Conservation (phyloP, 1,284 basidiomycete genomes). For the Apiotrichum akiyoshidainum region DNA sequence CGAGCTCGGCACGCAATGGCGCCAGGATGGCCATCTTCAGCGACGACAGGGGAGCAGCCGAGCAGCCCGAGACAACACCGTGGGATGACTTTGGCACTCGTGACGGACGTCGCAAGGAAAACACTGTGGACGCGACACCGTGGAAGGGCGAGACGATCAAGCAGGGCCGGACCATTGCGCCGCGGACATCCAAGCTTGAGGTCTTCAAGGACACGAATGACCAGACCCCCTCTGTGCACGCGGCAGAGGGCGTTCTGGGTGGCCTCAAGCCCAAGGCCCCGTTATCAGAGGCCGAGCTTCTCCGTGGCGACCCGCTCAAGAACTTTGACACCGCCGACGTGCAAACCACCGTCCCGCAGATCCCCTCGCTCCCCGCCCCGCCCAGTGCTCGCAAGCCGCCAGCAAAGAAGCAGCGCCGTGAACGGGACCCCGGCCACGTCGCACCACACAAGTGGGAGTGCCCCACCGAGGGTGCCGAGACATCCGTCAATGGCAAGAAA, state of each 20-base stretch:
- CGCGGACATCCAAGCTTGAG: conserved; percentile 54
- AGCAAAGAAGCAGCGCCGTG: conserved; percentile 3
- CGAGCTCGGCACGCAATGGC: conserved; percentile 41
- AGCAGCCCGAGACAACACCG: conserved; percentile 31
- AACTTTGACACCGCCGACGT: conserved; percentile 47
- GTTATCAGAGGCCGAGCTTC: conserved; percentile 52
- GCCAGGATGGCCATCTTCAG: conserved; percentile 52
- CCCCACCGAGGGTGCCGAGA: conserved; percentile 44
- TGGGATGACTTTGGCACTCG: conserved; percentile 56
- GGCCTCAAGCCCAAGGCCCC: conserved; percentile 34
- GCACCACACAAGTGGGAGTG: conserved; percentile 35
- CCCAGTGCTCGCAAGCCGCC: conserved; percentile 32
- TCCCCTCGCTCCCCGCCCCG: conserved; percentile 33
- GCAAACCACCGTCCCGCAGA: conserved; percentile 24
- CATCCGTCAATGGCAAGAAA: conserved; percentile 40
- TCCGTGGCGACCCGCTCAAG: conserved; percentile 60
- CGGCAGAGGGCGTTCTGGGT: conserved; percentile 46
- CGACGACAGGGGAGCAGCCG: conserved; percentile 30
- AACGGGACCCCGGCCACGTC: conserved; percentile 19
- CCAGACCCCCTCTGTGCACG: conserved; percentile 15
- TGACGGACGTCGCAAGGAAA: conserved; percentile 54
- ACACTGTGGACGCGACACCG: conserved; percentile 51
- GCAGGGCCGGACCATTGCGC: conserved; percentile 41
- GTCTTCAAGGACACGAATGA: conserved; percentile 52
- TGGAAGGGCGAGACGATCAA: conserved; percentile 55